These are phyloP conservation scores for Orbilia ellipsospora DNA, from an alignment of 2,329 filamentous ascomycete genomes.

Conservation along the genomic window DNA sequence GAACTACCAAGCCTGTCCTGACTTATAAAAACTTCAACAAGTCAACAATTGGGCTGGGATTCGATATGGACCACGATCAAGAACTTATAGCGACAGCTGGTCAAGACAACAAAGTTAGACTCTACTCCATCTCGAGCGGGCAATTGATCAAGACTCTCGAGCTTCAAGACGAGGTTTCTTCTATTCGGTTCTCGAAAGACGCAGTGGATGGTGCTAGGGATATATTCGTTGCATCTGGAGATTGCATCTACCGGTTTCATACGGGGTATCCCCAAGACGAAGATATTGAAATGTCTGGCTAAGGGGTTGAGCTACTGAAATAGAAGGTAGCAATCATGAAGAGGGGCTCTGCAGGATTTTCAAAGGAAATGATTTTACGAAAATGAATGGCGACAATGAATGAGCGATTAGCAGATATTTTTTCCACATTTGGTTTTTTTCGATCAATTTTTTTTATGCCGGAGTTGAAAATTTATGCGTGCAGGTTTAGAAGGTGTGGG, in stretches of 20 bases:
- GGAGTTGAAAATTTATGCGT: constrained; percentile 38
- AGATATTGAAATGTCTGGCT: constrained; percentile 30
- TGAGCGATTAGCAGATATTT: constrained; percentile 16
- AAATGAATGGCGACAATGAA: not conserved
- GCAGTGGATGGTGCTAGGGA: constrained; percentile 30
- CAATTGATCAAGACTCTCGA: constrained; percentile 44
- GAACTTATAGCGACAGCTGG: constrained; percentile 38
- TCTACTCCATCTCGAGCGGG: constrained; percentile 45
- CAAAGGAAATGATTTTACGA: constrained; percentile 20
- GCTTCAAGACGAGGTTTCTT: constrained; percentile 34
- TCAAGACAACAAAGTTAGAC: constrained; percentile 44
- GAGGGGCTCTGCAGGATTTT: constrained; percentile 2
- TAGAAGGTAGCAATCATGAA: constrained; percentile 16
- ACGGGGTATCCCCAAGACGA: constrained; percentile 26
- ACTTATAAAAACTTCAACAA: constrained; percentile 48
- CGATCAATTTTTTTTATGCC: constrained; percentile 14
- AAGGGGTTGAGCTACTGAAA: not conserved
- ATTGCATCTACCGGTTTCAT: constrained; percentile 33
- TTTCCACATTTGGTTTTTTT: constrained; percentile 14
- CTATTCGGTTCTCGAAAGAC: constrained; percentile 47
- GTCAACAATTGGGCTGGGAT: constrained; percentile 35
- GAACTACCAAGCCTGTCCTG: constrained; percentile 28
- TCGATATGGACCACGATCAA: constrained; percentile 40
- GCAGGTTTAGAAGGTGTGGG: constrained; percentile 16
- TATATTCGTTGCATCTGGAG: constrained; percentile 31